These are phyloP conservation scores for Aspergillus sp. DNA, from an alignment of 2,329 filamentous ascomycete genomes.

Conservation along the genomic window DNA sequence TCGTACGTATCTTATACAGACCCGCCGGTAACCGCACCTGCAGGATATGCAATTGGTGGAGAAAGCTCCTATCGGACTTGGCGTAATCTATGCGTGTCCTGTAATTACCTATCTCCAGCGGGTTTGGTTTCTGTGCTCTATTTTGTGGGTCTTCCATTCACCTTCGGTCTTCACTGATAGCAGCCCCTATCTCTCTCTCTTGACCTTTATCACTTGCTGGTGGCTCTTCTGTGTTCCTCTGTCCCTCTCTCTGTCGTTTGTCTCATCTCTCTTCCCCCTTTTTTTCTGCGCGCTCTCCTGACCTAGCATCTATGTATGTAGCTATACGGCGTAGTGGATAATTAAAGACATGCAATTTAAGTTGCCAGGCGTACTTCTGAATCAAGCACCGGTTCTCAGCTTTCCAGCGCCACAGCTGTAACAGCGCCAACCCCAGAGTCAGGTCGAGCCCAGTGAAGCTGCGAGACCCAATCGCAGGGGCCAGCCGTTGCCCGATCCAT, in stretches of 20 bases:
- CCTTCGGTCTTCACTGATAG: background rate
- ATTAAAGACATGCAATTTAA: no score
- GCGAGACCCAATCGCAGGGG: background rate
- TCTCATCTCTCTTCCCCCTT: background rate
- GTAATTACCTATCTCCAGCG: background rate
- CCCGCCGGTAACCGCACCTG: background rate
- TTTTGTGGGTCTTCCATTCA: background rate
- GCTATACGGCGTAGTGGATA: no score
- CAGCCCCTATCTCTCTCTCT: background rate
- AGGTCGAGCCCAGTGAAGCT: background rate
- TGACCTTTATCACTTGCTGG: background rate
- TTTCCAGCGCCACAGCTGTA: background rate
- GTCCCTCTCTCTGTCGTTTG: background rate
- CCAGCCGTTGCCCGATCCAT: slow-evolving; percentile 12
- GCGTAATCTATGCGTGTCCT: background rate
- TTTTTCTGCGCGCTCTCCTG: background rate
- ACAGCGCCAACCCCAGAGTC: background rate
- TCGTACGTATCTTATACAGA: slow-evolving; percentile 1
- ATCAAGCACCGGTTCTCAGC: background rate
- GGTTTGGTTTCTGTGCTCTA: background rate
- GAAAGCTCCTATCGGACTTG: slow-evolving; percentile 1
- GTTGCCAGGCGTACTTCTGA: background rate
- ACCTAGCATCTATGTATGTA: no score
- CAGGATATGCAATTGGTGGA: background rate
- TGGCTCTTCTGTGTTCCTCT: background rate